phyloP scores from a whole-genome alignment of 139 green algal genomes.

The Gonium pectorale region DNA sequence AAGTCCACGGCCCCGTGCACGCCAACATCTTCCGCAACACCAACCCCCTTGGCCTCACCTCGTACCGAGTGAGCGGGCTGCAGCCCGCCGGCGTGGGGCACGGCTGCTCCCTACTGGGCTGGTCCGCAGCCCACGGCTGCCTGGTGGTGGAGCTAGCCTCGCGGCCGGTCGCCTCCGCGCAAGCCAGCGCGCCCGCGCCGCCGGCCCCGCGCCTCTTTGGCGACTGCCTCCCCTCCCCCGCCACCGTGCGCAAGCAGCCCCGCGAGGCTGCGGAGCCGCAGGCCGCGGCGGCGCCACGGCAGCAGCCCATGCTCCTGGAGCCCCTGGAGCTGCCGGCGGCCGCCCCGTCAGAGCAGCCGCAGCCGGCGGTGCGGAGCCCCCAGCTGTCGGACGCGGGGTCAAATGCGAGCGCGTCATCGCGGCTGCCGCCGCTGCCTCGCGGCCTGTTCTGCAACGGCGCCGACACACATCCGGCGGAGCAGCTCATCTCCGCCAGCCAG shows the following conservation, averaged over 20 bases:
- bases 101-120: constrained; percentile 1
- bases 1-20: not conserved
- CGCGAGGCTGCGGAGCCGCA: too few relatives aligned
- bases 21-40: not conserved
- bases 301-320: not conserved
- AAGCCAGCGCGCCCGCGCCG: too few relatives aligned
- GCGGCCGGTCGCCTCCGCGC: not conserved
- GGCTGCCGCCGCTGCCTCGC: too few relatives aligned
- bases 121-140: not conserved
- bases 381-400: not conserved
- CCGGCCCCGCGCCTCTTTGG: constrained; percentile 13
- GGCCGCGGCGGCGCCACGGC: not conserved
- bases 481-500: too few relatives aligned
- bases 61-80: not conserved
- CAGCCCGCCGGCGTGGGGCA: not conserved
- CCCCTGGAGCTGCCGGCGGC: too few relatives aligned
- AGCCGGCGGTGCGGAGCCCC: too few relatives aligned
- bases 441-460: too few relatives aligned
- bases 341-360: too few relatives aligned
- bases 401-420: too few relatives aligned
- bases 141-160: not conserved
- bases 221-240: constrained; percentile 24
- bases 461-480: too few relatives aligned
- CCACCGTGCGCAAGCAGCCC: constrained; percentile 20
- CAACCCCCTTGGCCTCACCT: constrained; percentile 2